Evolutionary conservation across 108 stramenopile species (phyloP), one percentile per base, ranked within the genome.

Genomic region (Schizochytrium sp.): DNA sequence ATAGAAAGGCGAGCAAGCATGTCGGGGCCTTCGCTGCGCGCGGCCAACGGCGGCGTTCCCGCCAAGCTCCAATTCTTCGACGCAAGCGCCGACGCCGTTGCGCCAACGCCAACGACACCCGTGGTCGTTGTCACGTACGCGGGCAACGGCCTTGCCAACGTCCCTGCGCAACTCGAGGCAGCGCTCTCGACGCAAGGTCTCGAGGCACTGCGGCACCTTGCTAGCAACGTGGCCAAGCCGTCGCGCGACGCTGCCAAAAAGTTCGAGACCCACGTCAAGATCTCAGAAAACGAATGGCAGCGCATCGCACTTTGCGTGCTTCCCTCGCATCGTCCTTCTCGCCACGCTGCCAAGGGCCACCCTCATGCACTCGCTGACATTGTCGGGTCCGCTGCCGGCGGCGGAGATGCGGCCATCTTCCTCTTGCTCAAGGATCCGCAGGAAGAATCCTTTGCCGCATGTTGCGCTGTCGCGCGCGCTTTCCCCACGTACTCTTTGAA

Each of bases 341-440:
- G 93, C 28, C 93, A 93, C 90, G 92, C 92, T 58, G 90, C 91
- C 0, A 91, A 91, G 18, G 44, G 90, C 41, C 92, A 90, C 21
- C 92, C 93, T 8, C 93, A 92, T 60, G 91, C 93, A 18, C 87
- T 92, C 58, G 58, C 93, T 16, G 89, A 89, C 44, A 87, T 88
- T 58, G 89, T 91, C 41, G 90, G 60, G 43, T 88, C 47, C 23
- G 57, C 44, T 57, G 87, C 48, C 25, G 89, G 90, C 44, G 91
- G 57, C 72, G 91, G 88, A 5, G 90, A 91, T 41, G 83, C 60
- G 29, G 51, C 88, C 34, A 53, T 93, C 59, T 28, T 92, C 58
- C 87, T 92, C 51, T 29, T 89, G 21, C 89, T 90, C 44, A 90
- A 29, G 12, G 45, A 90, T 63, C 88, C 91, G 34, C 44, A 55